Evolutionary conservation across 1,284 basidiomycete species (phyloP), one percentile per base, ranked within the genome.

Genomic region (Termitomyces sp.): DNA sequence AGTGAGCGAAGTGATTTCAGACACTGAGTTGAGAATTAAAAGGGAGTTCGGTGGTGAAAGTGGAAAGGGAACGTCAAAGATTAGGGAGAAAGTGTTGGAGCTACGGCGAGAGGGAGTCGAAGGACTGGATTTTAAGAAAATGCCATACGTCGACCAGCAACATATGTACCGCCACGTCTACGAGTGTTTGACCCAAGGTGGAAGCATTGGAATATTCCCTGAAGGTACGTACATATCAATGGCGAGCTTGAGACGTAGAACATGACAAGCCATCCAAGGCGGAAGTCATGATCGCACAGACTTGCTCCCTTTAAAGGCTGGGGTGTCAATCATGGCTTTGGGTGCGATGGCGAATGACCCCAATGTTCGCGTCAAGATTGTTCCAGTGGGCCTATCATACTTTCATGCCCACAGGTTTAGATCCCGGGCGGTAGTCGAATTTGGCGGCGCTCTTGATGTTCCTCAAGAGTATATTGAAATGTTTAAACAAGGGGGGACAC

Each of bases 131-230:
- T 94, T 83, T 78, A 94, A 93, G 70, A 77, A 76, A 39, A 71
- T 97, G 56, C 92, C 92, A 1, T 87, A 87, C 67, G 85, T 98
- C 57, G 90, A 97, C 73, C 95, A 98, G 70, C 84, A 90, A 58
- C 84, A 93, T 58, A 98, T 98, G 87, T 99, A 98, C 70, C 85
- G 88, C 21, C 83, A 93, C 58, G 97, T 99, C 3, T 99, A 98
- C 70, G 80, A 92, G 64, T 84, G 86, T 59, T 76, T 99, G 57
- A 91, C 87, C 57, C 83, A 90, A 53, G 92, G 92, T 15, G 93
- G 93, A 9, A 88, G 88, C 63, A 94, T 98, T 61, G 93, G 94
- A 48, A 96, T 98, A 62, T 98, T 98, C 68, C 95, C 95, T 45
- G 95, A 98, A 86, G 94, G 93, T 91, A 36, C 28, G 53, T 19